Evolutionary conservation across 139 green algal genomes (phyloP).

Genomic region (Diplosphaera chodatii): DNA sequence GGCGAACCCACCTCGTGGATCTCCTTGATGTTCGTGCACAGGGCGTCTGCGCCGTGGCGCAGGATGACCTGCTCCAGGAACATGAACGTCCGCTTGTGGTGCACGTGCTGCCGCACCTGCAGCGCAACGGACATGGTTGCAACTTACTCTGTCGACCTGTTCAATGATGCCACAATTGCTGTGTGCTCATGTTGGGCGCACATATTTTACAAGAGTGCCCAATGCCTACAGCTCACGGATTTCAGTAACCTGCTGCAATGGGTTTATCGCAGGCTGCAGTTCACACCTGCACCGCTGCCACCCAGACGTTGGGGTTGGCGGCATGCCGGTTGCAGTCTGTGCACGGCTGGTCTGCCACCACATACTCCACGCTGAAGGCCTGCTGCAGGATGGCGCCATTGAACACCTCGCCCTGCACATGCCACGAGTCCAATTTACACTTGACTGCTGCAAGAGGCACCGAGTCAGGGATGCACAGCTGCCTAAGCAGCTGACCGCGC

Average conservation of each 20-base stretch:
- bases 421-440: too few relatives aligned
- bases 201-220: too few relatives aligned
- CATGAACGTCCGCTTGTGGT: slow-evolving; percentile 98
- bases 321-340: slow-evolving; percentile 74
- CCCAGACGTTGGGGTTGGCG: slow-evolving; percentile 94
- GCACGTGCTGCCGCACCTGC: slow-evolving; percentile 90
- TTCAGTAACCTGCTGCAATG: too few relatives aligned
- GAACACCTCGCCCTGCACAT: slow-evolving; percentile 88
- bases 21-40: slow-evolving; percentile 74
- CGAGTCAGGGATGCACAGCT: too few relatives aligned
- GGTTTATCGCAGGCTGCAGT: too few relatives aligned
- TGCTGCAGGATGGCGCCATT: slow-evolving; percentile 98
- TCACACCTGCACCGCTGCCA: slow-evolving; percentile 83
- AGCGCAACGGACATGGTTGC: too few relatives aligned
- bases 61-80: slow-evolving; percentile 99
- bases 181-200: too few relatives aligned
- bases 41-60: slow-evolving; percentile 75
- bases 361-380: slow-evolving; percentile 90
- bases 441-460: too few relatives aligned
- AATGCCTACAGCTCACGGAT: too few relatives aligned
- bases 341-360: slow-evolving; percentile 96
- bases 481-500: too few relatives aligned
- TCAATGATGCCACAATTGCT: too few relatives aligned
- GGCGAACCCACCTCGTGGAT: slow-evolving; percentile 75
- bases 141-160: too few relatives aligned